phyloP scores from a whole-genome alignment of 108 stramenopile species.

The Discostella pseudostelligera region DNA sequence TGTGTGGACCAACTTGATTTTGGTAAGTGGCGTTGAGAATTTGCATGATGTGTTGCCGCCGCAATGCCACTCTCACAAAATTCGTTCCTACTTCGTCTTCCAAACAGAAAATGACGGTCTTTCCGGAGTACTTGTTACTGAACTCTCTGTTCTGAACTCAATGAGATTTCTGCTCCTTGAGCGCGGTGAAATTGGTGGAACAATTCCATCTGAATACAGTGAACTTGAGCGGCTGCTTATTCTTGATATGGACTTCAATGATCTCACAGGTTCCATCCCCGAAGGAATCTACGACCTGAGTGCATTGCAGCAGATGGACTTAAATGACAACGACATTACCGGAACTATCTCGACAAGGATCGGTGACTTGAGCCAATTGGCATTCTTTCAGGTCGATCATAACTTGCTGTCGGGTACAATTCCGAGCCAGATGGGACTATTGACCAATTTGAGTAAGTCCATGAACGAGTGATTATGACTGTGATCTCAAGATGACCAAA shows the following conservation, averaged over 20 bases:
- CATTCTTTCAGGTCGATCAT: slow-evolving; percentile 63
- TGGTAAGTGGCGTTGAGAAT: neutral
- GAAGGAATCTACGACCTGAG: slow-evolving; percentile 42
- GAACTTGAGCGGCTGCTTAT: slow-evolving; percentile 24
- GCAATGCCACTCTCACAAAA: neutral
- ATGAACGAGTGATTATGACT: too few species aligned
- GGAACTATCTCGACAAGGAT: slow-evolving; percentile 60
- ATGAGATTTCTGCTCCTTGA: slow-evolving; percentile 59
- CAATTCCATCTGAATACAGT: slow-evolving; percentile 53
- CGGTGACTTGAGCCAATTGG: slow-evolving; percentile 43
- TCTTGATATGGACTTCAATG: slow-evolving; percentile 73
- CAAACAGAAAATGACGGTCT: slow-evolving; percentile 53
- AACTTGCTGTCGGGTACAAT: slow-evolving; percentile 59
- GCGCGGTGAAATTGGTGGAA: slow-evolving; percentile 56
- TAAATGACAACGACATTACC: slow-evolving; percentile 68
- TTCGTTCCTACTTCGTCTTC: neutral
- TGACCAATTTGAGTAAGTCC: slow-evolving; percentile 25
- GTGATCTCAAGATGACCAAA: too few species aligned
- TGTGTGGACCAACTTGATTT: slow-evolving; percentile 35
- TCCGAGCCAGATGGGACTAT: slow-evolving; percentile 43
- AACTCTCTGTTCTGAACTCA: slow-evolving; percentile 41
- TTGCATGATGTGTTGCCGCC: neutral
- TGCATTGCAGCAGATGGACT: slow-evolving; percentile 63
- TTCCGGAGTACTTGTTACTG: slow-evolving; percentile 56
- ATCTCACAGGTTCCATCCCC: slow-evolving; percentile 54